phyloP scores from a whole-genome alignment of 768 basidiomycete species.

The Trametes villosa region DNA sequence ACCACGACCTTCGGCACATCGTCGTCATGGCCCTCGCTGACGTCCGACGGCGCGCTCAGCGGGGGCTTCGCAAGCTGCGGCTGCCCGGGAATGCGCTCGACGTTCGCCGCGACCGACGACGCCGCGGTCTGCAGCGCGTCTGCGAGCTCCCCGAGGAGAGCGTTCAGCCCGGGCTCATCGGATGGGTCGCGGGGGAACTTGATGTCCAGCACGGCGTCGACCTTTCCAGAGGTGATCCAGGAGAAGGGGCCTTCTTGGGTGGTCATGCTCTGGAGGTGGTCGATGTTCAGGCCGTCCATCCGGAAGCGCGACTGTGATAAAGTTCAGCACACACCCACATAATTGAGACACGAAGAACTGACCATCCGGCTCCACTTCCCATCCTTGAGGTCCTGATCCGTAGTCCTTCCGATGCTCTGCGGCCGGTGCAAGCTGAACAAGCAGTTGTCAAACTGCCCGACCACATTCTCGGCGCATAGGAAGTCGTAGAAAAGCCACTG shows the following conservation, averaged over 20 bases:
- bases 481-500: constrained; percentile 97
- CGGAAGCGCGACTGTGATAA: constrained; percentile 90
- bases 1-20: constrained; percentile 62
- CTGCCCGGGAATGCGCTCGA: constrained; percentile 81
- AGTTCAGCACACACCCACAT: neutral
- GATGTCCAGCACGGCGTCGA: constrained; percentile 97
- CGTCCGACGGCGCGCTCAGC: constrained; percentile 66
- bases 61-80: constrained; percentile 86
- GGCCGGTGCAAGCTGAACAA: constrained; percentile 95
- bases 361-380: constrained; percentile 91
- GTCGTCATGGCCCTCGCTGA: constrained; percentile 33
- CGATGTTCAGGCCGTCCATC: constrained; percentile 95
- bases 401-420: constrained; percentile 92
- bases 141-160: constrained; percentile 86
- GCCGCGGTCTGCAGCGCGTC: constrained; percentile 77
- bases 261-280: constrained; percentile 87
- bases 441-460: constrained; percentile 98
- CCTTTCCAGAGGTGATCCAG: constrained; percentile 97
- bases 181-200: constrained; percentile 87
- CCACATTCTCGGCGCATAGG: constrained; percentile 86
- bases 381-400: constrained; percentile 82
- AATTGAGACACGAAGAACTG: constrained; percentile 28
- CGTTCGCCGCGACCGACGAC: constrained; percentile 52
- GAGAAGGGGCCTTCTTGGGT: constrained; percentile 89
- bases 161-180: constrained; percentile 74